Conservation (phyloP, 306 rosid species). For the Malus asiatica region DNA sequence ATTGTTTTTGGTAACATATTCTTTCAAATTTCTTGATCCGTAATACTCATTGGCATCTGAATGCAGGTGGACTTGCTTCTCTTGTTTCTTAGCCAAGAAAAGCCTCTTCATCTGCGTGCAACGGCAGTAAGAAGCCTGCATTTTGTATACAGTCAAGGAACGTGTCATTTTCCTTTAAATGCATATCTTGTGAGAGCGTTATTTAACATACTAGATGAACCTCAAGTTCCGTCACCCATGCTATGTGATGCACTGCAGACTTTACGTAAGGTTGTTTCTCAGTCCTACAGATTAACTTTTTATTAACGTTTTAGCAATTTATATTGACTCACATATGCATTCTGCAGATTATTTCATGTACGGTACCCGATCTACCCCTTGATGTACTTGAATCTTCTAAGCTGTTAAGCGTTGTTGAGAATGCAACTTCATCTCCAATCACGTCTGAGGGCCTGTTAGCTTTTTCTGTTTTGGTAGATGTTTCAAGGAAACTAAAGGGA, state of each 20-base stretch:
- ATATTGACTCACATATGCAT: constrained; percentile 10
- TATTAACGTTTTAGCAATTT: constrained; percentile 2
- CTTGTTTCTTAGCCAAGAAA: constrained; percentile 42
- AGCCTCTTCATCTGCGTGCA: constrained; percentile 32
- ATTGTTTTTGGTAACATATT: neutral
- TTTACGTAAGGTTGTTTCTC: constrained; percentile 39
- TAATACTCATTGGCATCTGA: constrained; percentile 6
- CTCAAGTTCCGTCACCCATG: constrained; percentile 26
- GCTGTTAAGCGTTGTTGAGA: constrained; percentile 28
- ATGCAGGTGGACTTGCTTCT: constrained; percentile 60
- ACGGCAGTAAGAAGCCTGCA: constrained; percentile 52
- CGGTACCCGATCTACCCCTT: constrained; percentile 10
- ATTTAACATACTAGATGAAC: constrained; percentile 27
- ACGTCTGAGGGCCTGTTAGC: constrained; percentile 23
- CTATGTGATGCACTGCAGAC: constrained; percentile 29
- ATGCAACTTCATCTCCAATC: constrained; percentile 21
- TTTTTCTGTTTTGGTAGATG: constrained; percentile 31
- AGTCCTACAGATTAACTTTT: neutral
- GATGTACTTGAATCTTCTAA: constrained; percentile 24
- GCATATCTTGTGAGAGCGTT: constrained; percentile 14
- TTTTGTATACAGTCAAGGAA: constrained; percentile 40
- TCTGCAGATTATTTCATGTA: constrained; percentile 36
- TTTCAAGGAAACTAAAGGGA: constrained; percentile 21
- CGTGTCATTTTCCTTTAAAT: constrained; percentile 17
- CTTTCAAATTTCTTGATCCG: neutral